Evolutionary conservation across 1,139 yeast species (phyloP).

Genomic region (Wickerhamiella infanticola): DNA sequence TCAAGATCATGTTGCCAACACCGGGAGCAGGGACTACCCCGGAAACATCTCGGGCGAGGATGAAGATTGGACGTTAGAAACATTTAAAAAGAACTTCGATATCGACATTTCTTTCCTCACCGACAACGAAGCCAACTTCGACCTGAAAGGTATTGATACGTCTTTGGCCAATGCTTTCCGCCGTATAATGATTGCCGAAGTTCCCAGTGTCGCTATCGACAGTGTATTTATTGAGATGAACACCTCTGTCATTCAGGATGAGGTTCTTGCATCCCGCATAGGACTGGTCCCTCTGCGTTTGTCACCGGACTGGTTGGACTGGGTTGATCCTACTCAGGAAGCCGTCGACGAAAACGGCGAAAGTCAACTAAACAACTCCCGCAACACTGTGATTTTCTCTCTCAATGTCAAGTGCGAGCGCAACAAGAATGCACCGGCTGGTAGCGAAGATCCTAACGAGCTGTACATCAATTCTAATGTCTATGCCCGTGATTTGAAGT

Average conservation of each 20-base stretch:
- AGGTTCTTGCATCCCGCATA: slow-evolving; percentile 86
- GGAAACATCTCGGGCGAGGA: slow-evolving; percentile 29
- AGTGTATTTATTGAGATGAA: slow-evolving; percentile 80
- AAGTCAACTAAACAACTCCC: slow-evolving; percentile 24
- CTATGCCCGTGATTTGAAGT: slow-evolving; percentile 76
- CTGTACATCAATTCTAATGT: slow-evolving; percentile 72
- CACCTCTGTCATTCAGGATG: slow-evolving; percentile 94
- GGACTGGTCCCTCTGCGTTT: slow-evolving; percentile 83
- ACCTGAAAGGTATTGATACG: slow-evolving; percentile 72
- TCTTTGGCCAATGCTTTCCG: slow-evolving; percentile 93
- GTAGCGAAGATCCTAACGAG: slow-evolving; percentile 66
- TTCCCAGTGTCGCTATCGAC: slow-evolving; percentile 92
- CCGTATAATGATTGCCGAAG: slow-evolving; percentile 92
- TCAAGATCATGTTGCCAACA: slow-evolving; percentile 14
- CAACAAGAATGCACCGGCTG: slow-evolving; percentile 71
- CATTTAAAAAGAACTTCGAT: slow-evolving; percentile 54
- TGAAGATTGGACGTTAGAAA: slow-evolving; percentile 71
- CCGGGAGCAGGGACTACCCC: slow-evolving; percentile 13
- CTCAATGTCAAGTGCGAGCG: slow-evolving; percentile 71
- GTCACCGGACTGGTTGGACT: slow-evolving; percentile 54
- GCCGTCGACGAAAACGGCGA: slow-evolving; percentile 22
- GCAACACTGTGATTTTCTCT: slow-evolving; percentile 74
- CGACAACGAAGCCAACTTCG: slow-evolving; percentile 70
- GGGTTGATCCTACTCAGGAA: slow-evolving; percentile 56
- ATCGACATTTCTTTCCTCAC: slow-evolving; percentile 47